Evolutionary conservation across 495 filamentous ascomycete species (phyloP).

Genomic region (Daldinia concentrica): DNA sequence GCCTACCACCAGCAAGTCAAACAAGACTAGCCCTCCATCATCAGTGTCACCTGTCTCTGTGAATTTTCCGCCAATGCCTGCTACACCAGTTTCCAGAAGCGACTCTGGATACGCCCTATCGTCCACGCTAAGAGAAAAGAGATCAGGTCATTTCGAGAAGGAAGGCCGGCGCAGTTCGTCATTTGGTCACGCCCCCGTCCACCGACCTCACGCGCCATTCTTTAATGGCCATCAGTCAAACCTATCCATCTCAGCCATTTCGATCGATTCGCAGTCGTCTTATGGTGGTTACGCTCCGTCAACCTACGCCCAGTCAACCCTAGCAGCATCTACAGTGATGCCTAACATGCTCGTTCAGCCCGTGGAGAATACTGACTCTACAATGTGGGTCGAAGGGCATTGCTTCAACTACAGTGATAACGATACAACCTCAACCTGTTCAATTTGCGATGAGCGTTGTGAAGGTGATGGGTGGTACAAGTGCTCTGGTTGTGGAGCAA

Average conservation of each 20-base stretch:
- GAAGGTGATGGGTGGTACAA: conserved; percentile 88
- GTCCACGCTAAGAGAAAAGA: conserved; percentile 87
- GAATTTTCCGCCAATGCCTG: conserved; percentile 77
- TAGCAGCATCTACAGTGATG: conserved; percentile 99
- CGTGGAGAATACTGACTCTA: conserved; percentile 84
- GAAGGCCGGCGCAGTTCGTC: conserved; percentile 88
- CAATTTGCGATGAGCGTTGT: conserved; percentile 86
- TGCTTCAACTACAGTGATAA: conserved; percentile 77
- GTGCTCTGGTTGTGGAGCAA: conserved; percentile 79
- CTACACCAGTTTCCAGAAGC: conserved; percentile 80
- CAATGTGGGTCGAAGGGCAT: conserved; percentile 93
- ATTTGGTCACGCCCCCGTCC: conserved; percentile 74
- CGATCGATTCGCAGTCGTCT: conserved; percentile 74
- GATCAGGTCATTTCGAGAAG: conserved; percentile 92
- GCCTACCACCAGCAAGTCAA: conserved; percentile 81
- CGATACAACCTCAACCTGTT: conserved; percentile 76
- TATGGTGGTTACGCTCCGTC: conserved; percentile 90
- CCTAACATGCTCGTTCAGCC: conserved; percentile 87
- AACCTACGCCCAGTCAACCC: conserved; percentile 92
- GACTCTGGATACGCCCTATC: conserved; percentile 90
- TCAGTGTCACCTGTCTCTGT: conserved; percentile 85
- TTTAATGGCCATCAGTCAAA: conserved; percentile 79
- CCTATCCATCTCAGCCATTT: conserved; percentile 83
- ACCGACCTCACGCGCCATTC: conserved; percentile 87
- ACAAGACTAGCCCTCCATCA: conserved; percentile 81